phyloP scores from a whole-genome alignment of 345 rosid species.

The Excoecaria cochinchinensis region DNA sequence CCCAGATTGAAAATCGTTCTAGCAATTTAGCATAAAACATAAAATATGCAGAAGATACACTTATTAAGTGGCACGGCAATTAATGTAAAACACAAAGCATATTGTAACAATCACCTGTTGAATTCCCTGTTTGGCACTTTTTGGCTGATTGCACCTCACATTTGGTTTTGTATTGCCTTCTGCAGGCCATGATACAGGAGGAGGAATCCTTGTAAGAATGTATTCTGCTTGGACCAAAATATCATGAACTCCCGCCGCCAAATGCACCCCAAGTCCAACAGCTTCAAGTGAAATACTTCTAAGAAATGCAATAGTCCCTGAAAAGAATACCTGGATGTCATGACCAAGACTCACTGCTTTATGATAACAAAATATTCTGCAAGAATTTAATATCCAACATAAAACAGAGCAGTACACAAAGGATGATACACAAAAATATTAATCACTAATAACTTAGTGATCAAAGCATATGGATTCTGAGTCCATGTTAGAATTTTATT shows the following conservation, averaged over 20 bases:
- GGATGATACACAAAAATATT: neutral
- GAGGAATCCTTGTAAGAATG: constrained; percentile 51
- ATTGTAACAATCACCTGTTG: constrained; percentile 52
- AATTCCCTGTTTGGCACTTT: constrained; percentile 83
- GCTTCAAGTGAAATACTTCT: constrained; percentile 93
- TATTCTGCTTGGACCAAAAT: constrained; percentile 76
- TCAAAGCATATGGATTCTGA: too few relatives aligned
- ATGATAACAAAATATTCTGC: neutral
- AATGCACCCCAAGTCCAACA: constrained; percentile 90
- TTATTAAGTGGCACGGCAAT: neutral
- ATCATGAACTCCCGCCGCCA: constrained; percentile 87
- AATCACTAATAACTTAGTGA: neutral
- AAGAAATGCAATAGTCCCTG: constrained; percentile 89
- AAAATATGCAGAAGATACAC: neutral
- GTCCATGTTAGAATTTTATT: neutral
- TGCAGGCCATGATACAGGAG: constrained; percentile 49
- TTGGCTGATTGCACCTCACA: constrained; percentile 77
- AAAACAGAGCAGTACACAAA: neutral
- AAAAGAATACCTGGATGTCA: constrained; percentile 5
- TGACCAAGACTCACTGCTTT: neutral
- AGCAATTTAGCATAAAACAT: neutral
- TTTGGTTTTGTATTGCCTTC: constrained; percentile 49
- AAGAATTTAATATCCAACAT: neutral
- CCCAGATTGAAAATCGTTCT: neutral
- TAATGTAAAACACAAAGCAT: constrained; percentile 9